These are phyloP conservation scores for Talaromyces sp. DNA, from an alignment of 2,329 filamentous ascomycete genomes.

Conservation along the genomic window DNA sequence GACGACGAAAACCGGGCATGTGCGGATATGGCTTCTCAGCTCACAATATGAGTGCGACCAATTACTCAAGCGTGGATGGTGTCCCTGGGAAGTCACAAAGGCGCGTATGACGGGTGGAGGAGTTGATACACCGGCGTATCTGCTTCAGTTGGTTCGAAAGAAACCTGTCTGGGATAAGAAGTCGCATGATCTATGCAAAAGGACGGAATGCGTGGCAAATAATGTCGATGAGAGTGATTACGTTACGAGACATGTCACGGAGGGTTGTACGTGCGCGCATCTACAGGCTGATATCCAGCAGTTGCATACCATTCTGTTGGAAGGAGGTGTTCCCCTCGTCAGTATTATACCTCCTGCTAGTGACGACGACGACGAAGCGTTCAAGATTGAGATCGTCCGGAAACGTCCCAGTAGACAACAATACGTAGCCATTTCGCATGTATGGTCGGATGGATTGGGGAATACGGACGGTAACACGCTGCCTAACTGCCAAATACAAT, in stretches of 20 bases:
- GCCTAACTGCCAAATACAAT: neutral
- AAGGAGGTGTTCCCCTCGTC: neutral
- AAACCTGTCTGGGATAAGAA: conserved; percentile 10
- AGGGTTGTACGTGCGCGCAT: conserved; percentile 10
- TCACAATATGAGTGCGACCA: neutral
- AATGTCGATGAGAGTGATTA: conserved; percentile 16
- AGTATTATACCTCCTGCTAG: neutral
- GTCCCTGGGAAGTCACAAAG: conserved; percentile 2
- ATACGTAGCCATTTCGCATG: conserved; percentile 3
- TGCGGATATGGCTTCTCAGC: neutral
- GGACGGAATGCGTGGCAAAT: conserved; percentile 15
- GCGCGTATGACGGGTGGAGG: neutral
- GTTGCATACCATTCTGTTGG: neutral
- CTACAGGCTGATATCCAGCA: conserved; percentile 2
- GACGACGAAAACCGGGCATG: neutral
- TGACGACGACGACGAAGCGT: neutral
- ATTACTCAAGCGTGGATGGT: neutral
- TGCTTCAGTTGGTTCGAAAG: conserved; percentile 9
- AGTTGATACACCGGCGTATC: neutral
- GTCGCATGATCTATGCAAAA: neutral
- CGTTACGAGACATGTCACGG: conserved; percentile 10
- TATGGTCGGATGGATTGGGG: conserved; percentile 6
- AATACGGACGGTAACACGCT: neutral
- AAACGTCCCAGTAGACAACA: neutral
- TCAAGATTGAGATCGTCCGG: neutral